These are phyloP conservation scores for Cucurbita pepo DNA, from an alignment of 306 rosid genomes.

Conservation along the genomic window DNA sequence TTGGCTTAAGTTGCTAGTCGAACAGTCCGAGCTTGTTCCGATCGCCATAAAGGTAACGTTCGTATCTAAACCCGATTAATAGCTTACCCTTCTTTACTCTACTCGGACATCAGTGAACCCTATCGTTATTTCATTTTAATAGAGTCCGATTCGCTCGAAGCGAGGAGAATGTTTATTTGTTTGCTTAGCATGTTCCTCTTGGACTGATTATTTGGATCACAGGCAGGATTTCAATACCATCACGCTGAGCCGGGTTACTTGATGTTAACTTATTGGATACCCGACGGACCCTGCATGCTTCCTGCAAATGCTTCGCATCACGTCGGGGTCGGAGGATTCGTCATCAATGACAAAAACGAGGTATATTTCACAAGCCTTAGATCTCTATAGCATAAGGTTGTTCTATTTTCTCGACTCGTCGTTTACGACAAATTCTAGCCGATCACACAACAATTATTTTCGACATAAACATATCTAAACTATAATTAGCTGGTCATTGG, in stretches of 20 bases:
- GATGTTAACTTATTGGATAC: conserved; percentile 94
- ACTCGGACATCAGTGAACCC: not conserved
- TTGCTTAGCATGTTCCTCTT: conserved; percentile 6
- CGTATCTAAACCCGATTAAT: no score
- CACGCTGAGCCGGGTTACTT: conserved; percentile 83
- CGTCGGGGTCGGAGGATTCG: conserved; percentile 95
- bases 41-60: conserved; percentile 60
- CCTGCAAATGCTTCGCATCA: conserved; percentile 91
- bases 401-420: not conserved
- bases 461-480: not conserved
- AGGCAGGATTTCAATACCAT: conserved; percentile 89
- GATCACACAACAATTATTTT: not conserved
- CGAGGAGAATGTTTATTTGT: not conserved
- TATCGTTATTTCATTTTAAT: not conserved
- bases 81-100: not conserved
- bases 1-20: conserved; percentile 78
- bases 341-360: conserved; percentile 60
- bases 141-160: not conserved
- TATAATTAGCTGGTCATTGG: not conserved
- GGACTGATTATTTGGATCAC: conserved; percentile 20
- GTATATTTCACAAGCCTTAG: conserved; percentile 19
- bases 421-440: not conserved
- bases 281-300: conserved; percentile 86
- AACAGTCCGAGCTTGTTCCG: conserved; percentile 64
- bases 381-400: not conserved